Evolutionary conservation across 148 eudicot species (phyloP).

Genomic region (Diospyros kaki): DNA sequence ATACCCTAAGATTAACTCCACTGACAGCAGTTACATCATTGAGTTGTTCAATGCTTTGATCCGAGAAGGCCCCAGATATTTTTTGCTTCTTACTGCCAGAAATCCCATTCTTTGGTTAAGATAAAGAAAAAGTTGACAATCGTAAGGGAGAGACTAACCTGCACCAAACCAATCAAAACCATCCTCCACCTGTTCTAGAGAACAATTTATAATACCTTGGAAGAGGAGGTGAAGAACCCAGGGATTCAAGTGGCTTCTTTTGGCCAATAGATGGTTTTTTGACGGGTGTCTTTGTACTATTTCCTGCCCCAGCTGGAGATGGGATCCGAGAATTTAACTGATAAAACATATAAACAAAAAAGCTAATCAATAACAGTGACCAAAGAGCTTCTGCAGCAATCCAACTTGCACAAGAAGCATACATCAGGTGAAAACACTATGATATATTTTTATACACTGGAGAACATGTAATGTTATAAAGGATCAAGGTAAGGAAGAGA

Average conservation of each 20-base stretch:
- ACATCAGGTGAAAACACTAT: background rate
- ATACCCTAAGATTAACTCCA: conserved; percentile 94
- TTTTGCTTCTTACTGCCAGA: conserved; percentile 87
- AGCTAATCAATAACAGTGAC: background rate
- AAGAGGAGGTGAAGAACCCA: conserved; percentile 64
- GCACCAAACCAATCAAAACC: background rate
- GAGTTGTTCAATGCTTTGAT: conserved; percentile 97
- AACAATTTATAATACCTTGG: conserved; percentile 47
- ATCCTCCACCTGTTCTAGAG: background rate
- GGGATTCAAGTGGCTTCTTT: conserved; percentile 77
- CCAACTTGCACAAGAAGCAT: background rate
- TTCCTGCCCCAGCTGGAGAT: conserved; percentile 31
- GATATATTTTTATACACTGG: too few relatives aligned
- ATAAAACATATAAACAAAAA: conserved; percentile 6
- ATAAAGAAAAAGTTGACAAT: background rate
- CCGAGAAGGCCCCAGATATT: conserved; percentile 52
- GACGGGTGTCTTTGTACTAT: conserved; percentile 43
- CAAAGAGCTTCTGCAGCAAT: background rate
- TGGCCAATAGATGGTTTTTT: conserved; percentile 59
- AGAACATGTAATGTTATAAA: too few relatives aligned
- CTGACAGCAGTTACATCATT: conserved; percentile 98
- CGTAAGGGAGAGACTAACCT: background rate
- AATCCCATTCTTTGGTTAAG: background rate
- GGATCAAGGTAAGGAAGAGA: too few relatives aligned
- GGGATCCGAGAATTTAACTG: conserved; percentile 46